phyloP scores from a whole-genome alignment of 1,139 yeast species.

The Yamadazyma membranifaciens region DNA sequence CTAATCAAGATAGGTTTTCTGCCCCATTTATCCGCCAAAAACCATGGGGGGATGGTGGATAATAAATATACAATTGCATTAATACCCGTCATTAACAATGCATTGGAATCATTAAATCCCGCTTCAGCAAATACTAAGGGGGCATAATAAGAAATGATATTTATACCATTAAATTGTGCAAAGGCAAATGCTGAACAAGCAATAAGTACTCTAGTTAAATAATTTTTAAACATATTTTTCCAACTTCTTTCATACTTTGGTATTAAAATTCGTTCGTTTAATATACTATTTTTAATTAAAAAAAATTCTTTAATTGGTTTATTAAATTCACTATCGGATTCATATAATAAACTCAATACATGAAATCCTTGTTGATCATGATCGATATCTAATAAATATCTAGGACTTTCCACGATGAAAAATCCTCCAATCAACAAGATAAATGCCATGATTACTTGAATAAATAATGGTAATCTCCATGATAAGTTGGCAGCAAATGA shows the following conservation, averaged over 20 bases:
- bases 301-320: conserved; percentile 55
- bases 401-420: conserved; percentile 54
- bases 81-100: conserved; percentile 53
- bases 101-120: conserved; percentile 49
- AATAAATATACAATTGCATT: conserved; percentile 48
- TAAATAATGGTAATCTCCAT: conserved; percentile 52
- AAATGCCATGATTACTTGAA: conserved; percentile 48
- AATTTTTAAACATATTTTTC: conserved; percentile 40
- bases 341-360: conserved; percentile 78
- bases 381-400: conserved; percentile 53
- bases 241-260: conserved; percentile 46
- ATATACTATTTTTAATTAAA: conserved; percentile 76
- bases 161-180: conserved; percentile 58
- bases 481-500: conserved; percentile 44
- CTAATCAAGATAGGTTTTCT: conserved; percentile 50
- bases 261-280: conserved; percentile 42
- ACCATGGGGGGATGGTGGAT: conserved; percentile 55
- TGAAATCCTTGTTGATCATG: conserved; percentile 56
- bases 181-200: conserved; percentile 53
- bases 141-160: conserved; percentile 54
- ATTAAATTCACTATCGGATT: conserved; percentile 52
- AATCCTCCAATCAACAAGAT: conserved; percentile 50
- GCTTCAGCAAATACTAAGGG: conserved; percentile 55
- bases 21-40: conserved; percentile 54
- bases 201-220: conserved; percentile 39